phyloP scores from a whole-genome alignment of 2,329 filamentous ascomycete genomes.

The Stachybotrys chlorohalonatus region DNA sequence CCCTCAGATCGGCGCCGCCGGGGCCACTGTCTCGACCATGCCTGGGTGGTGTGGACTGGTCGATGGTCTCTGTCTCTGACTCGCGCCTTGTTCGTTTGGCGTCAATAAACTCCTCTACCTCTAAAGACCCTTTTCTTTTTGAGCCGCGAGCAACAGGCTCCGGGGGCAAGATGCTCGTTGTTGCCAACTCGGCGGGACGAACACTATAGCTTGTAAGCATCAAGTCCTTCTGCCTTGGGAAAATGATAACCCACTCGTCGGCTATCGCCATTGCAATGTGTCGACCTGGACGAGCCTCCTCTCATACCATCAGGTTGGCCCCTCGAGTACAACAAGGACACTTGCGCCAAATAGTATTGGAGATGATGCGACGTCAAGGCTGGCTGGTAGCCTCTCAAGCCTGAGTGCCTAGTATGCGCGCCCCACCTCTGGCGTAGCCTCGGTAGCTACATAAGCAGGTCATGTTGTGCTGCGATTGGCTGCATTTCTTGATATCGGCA shows the following conservation, averaged over 20 bases:
- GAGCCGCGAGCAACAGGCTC: conserved; percentile 1
- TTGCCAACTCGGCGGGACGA: conserved; percentile 4
- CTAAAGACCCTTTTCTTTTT: conserved; percentile 20
- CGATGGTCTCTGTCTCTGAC: conserved; percentile 8
- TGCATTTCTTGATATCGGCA: conserved; percentile 3
- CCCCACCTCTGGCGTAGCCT: conserved; percentile 5
- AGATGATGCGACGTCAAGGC: neutral
- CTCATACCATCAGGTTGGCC: too few relatives aligned
- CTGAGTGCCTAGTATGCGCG: too few relatives aligned
- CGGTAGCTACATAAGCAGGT: conserved; percentile 2
- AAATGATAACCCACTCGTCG: neutral
- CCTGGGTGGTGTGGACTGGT: neutral
- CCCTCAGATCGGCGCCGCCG: neutral
- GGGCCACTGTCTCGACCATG: neutral
- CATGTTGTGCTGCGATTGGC: conserved; percentile 11
- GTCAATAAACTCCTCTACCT: conserved; percentile 7
- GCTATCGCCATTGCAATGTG: neutral
- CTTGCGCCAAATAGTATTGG: neutral
- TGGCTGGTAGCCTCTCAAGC: neutral
- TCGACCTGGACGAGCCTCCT: neutral
- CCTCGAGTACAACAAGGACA: neutral
- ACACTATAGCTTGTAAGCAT: neutral
- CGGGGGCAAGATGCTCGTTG: conserved; percentile 1
- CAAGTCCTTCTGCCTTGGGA: neutral
- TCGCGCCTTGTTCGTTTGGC: conserved; percentile 17